These are phyloP conservation scores for Heracleum sosnowskyi DNA, from an alignment of 129 eudicot species.

Conservation along the genomic window DNA sequence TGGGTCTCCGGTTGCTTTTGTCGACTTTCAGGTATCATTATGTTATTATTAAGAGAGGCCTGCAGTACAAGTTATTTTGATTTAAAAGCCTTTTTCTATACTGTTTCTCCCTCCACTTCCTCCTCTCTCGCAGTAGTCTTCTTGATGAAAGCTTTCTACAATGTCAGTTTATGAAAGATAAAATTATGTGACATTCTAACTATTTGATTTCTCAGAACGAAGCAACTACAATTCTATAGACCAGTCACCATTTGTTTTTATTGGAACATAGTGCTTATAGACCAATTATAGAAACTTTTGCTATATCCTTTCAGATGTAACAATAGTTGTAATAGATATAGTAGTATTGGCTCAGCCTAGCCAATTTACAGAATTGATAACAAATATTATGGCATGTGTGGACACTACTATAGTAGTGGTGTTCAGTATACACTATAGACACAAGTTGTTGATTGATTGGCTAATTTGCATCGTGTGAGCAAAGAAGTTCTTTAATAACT, in stretches of 20 bases:
- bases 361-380: neutral
- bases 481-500: neutral
- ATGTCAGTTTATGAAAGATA: neutral
- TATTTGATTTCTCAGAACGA: neutral
- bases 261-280: neutral
- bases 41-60: neutral
- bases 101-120: neutral
- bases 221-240: neutral
- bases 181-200: neutral
- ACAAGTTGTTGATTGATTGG: neutral
- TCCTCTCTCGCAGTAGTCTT: neutral
- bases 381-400: neutral
- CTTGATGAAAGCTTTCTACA: neutral
- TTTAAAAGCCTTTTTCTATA: neutral
- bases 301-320: neutral
- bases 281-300: neutral
- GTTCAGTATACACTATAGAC: neutral
- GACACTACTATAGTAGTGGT: neutral
- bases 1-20: constrained; percentile 97
- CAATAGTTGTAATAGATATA: neutral
- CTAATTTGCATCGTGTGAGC: neutral
- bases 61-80: neutral
- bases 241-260: neutral
- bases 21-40: constrained; percentile 68
- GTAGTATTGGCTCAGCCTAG: neutral